Evolutionary conservation across 805 yeast species (phyloP).

Genomic region (Lipomyces spencermartinsiae): DNA sequence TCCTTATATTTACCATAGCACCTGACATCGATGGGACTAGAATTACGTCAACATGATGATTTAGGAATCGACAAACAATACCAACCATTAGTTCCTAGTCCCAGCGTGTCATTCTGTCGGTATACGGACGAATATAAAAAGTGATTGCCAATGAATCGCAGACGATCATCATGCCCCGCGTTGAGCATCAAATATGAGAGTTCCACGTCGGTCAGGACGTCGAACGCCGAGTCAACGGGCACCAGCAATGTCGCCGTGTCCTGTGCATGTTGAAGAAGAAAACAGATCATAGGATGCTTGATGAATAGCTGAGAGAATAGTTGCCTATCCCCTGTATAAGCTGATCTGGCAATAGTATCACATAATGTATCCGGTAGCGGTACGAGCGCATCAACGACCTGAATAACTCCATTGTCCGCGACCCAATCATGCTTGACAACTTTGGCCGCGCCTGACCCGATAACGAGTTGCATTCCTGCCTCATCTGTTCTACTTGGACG

Average conservation of each 20-base stretch:
- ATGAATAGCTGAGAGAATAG: conserved; percentile 20
- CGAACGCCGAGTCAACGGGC: conserved; percentile 33
- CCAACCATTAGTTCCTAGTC: conserved; percentile 28
- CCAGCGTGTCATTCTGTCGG: conserved; percentile 35
- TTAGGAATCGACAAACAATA: neutral
- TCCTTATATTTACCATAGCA: conserved; percentile 13
- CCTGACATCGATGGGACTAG: conserved; percentile 30
- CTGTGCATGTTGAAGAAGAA: conserved; percentile 18
- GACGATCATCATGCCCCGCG: conserved; percentile 31
- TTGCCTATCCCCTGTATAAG: neutral
- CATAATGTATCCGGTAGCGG: conserved; percentile 36
- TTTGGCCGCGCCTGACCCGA: conserved; percentile 25
- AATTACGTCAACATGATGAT: neutral
- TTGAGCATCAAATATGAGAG: conserved; percentile 28
- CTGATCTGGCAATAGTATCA: conserved; percentile 8
- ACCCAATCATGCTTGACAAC: conserved; percentile 39
- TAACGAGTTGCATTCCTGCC: conserved; percentile 20
- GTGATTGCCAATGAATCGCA: conserved; percentile 31
- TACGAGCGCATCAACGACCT: conserved; percentile 37
- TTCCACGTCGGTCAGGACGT: conserved; percentile 31
- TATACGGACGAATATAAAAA: conserved; percentile 30
- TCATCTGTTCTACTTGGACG: conserved; percentile 14
- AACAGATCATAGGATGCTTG: conserved; percentile 30
- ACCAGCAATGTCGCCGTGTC: conserved; percentile 36
- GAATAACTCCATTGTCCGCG: conserved; percentile 41